Evolutionary conservation across 1,284 basidiomycete species (phyloP).

Genomic region (Cerioporus squamosus): DNA sequence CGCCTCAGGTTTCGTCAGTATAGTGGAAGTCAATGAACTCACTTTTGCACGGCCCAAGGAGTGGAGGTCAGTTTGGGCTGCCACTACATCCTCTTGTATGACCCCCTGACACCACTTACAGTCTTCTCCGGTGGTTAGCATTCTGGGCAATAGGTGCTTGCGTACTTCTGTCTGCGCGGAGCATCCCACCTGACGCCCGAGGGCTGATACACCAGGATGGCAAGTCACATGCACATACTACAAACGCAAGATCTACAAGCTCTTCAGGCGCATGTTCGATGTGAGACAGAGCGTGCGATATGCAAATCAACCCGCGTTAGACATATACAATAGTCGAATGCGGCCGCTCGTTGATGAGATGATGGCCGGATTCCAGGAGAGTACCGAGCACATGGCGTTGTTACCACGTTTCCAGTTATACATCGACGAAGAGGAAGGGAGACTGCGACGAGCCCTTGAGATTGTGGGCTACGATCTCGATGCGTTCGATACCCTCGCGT

Average conservation of each 20-base stretch:
- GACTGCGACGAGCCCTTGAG: constrained; percentile 18
- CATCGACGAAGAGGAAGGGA: constrained; percentile 20
- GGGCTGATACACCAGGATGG: constrained; percentile 20
- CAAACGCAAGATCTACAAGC: constrained; percentile 12
- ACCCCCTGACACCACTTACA: too few relatives aligned
- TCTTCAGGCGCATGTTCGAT: constrained; percentile 18
- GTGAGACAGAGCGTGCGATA: constrained; percentile 8
- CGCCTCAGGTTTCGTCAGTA: constrained; percentile 47
- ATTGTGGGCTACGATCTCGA: constrained; percentile 25
- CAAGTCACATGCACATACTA: constrained; percentile 20
- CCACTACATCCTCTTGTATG: too few relatives aligned
- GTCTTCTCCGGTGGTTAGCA: constrained; percentile 27
- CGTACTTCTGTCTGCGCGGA: too few relatives aligned
- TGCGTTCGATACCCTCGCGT: constrained; percentile 21
- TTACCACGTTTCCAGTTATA: constrained; percentile 19
- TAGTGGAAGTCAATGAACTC: constrained; percentile 51
- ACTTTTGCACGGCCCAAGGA: constrained; percentile 24
- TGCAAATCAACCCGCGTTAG: constrained; percentile 15
- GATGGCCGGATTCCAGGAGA: constrained; percentile 13
- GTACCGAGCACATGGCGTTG: constrained; percentile 3
- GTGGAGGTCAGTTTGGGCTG: constrained; percentile 31
- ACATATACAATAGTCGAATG: constrained; percentile 14
- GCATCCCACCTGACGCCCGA: not conserved
- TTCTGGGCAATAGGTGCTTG: constrained; percentile 28
- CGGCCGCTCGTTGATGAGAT: constrained; percentile 3